phyloP scores from a whole-genome alignment of 2,329 filamentous ascomycete species.

The Ustilaginoidea virens region DNA sequence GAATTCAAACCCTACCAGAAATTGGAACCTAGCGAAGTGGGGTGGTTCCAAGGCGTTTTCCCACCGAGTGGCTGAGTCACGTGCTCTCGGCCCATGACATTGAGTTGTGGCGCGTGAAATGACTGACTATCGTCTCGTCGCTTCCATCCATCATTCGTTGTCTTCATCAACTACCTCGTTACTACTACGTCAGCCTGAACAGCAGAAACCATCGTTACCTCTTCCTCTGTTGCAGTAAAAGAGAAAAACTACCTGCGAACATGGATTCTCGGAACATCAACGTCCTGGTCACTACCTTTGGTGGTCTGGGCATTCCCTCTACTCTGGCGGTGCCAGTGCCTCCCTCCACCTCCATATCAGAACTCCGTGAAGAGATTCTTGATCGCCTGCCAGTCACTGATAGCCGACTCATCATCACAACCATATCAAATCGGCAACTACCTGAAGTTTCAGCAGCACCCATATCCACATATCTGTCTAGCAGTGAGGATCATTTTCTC shows the following conservation, averaged over 20 bases:
- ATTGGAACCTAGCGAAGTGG: conserved; percentile 19
- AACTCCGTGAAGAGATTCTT: conserved; percentile 49
- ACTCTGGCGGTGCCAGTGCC: conserved; percentile 66
- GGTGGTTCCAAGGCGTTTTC: conserved; percentile 15
- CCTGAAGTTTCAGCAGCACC: conserved; percentile 33
- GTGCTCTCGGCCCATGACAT: no score
- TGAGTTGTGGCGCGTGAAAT: no score
- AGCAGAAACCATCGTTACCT: neutral
- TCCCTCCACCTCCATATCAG: conserved; percentile 45
- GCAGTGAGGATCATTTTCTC: conserved; percentile 50
- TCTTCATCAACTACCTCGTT: no score
- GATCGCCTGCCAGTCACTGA: conserved; percentile 42
- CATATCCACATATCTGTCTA: conserved; percentile 46
- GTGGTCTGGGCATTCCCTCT: conserved; percentile 67
- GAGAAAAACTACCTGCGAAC: neutral
- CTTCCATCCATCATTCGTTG: no score
- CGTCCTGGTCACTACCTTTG: conserved; percentile 71
- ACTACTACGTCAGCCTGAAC: neutral
- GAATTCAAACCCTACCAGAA: conserved; percentile 26
- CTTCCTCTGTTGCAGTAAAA: no score
- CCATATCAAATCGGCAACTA: conserved; percentile 61
- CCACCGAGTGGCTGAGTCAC: no score
- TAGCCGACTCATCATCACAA: conserved; percentile 62
- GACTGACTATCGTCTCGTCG: no score
- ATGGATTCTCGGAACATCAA: conserved; percentile 54